A percentile compares a stretch with the other conserved stretches of the same genome.
These are phyloP conservation scores for Globisporangium radiosum DNA, from an alignment of 352 stramenopile species.

Conservation along the genomic window DNA sequence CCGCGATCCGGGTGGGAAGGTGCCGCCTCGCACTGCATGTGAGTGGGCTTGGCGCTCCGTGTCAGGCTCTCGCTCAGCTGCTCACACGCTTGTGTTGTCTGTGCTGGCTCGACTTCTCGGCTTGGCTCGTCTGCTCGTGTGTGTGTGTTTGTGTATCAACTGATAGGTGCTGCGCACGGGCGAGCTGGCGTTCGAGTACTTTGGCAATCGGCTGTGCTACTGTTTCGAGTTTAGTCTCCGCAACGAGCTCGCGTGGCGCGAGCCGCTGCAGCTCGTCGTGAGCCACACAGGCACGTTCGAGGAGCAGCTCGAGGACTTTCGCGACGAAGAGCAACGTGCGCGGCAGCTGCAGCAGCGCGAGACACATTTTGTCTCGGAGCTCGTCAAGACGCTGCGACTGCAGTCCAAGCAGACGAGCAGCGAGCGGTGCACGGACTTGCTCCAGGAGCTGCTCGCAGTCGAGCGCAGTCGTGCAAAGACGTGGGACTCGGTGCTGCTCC, in stretches of 20 bases:
- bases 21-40: conserved; percentile 8
- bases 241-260: conserved; percentile 6
- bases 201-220: conserved; percentile 48
- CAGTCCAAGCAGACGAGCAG: conserved; percentile 56
- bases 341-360: conserved; percentile 41
- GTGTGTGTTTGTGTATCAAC: background rate
- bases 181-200: conserved; percentile 46
- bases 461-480: conserved; percentile 44
- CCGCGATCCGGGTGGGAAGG: conserved; percentile 32
- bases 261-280: conserved; percentile 10
- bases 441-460: conserved; percentile 60
- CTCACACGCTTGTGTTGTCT: no score
- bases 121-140: no score
- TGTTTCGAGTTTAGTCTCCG: conserved; percentile 41
- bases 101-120: no score
- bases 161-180: conserved; percentile 24
- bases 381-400: conserved; percentile 67
- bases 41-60: background rate
- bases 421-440: conserved; percentile 40
- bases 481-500: conserved; percentile 67
- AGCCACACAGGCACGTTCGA: conserved; percentile 19
- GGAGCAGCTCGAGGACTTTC: conserved; percentile 56
- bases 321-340: conserved; percentile 46
- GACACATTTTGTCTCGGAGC: conserved; percentile 59
- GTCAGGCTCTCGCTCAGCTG: background rate